Base-by-base conservation (phyloP, 495 filamentous ascomycete species). In the Thermochaetoides thermophila region DNA sequence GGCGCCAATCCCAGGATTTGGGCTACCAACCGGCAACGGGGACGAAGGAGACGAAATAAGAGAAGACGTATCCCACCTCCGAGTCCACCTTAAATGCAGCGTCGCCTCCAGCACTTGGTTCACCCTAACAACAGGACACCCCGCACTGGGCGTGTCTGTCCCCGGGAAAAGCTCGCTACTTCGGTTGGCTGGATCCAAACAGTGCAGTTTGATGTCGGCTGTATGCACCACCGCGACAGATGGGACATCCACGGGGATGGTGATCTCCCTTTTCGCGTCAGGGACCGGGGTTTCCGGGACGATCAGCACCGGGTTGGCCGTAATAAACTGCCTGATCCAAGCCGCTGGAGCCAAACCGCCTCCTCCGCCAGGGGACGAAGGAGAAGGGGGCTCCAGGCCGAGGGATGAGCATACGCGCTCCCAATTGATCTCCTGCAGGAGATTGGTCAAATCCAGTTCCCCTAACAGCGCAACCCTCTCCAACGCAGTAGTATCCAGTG, bases 211-310 rank as follows among this genome's bases (percentile, higher is more conserved):
- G 27, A 95, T 70, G 34, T 85, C 75, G 12, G 78, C 81, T 1
- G 79, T 91, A 55, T 87, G 79, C 2, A 96, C 75, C 17, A 95
- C 71, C 34, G 80, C 73, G 16, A 94, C 65, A 5, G 78, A 68
- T 0, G 89, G 91, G n/a, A 96, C 70, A 27, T 92, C 81, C 13
- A 96, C 84, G 1, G 78, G 71, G 35, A 84, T 79, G 4, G 71
- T 56, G 34, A 84, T 73, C 8, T 68, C 63, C 6, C 21, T 24
- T n/a, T n/a, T n/a, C n/a, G n/a, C n/a, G n/a, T n/a, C n/a, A n/a
- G n/a, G n/a, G n/a, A n/a, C n/a, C 19, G 5, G 40, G 2, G 21
- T 32, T 7, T 17, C 37, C 24, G 18, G 49, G 2, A 70, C 31
- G 5, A 32, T 22, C 5, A 71, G 32, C 4, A 42, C 45, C 17